phyloP scores from a whole-genome alignment of 768 basidiomycete species.

The Pleurotus djamor region DNA sequence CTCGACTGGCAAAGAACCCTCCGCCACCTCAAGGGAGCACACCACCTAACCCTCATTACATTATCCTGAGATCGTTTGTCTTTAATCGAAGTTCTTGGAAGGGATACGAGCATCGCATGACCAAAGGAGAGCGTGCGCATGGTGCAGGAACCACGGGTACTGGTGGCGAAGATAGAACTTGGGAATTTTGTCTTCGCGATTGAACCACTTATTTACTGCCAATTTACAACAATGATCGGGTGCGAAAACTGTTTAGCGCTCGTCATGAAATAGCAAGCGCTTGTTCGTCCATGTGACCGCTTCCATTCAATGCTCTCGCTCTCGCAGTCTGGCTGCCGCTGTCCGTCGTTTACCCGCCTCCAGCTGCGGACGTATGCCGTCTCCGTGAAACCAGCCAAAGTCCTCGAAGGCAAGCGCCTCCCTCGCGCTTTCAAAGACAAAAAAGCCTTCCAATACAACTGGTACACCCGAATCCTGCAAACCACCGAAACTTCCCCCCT shows the following conservation, averaged over 20 bases:
- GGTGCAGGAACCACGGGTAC: conserved; percentile 66
- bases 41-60: conserved; percentile 64
- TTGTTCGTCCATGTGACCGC: conserved; percentile 3
- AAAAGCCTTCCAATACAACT: conserved; percentile 79
- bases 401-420: conserved; percentile 48
- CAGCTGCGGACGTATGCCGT: conserved; percentile 50
- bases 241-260: too few relatives aligned
- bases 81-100: conserved; percentile 73
- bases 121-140: conserved; percentile 77
- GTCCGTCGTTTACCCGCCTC: conserved; percentile 20
- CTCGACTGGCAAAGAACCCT: conserved; percentile 74
- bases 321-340: conserved; percentile 19
- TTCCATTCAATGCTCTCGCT: background rate
- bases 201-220: background rate
- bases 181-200: conserved; percentile 74
- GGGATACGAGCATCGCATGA: conserved; percentile 94
- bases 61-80: conserved; percentile 72
- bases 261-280: too few relatives aligned
- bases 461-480: conserved; percentile 73
- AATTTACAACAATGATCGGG: background rate
- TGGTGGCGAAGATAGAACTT: conserved; percentile 80
- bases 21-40: conserved; percentile 47
- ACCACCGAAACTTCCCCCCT: conserved; percentile 56
- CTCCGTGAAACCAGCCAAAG: conserved; percentile 48
- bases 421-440: conserved; percentile 76